Percentiles rank a stretch among this genome's conserved stretches.
Evolutionary conservation across 768 basidiomycete species (phyloP).

Genomic region (Hygrocybe coccinea): DNA sequence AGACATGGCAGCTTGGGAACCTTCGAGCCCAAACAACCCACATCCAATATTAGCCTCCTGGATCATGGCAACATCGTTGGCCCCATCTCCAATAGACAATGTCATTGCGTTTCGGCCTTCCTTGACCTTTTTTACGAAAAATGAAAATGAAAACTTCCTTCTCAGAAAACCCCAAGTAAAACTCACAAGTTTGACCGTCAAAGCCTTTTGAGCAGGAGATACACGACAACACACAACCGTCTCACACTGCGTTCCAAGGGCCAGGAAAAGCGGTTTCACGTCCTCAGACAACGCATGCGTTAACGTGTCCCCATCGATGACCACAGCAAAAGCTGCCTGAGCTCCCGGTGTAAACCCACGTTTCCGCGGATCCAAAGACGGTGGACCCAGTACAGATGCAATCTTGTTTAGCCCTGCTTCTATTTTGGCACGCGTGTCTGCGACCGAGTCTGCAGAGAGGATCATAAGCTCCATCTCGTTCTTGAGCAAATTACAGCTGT

Average conservation of each 20-base stretch:
- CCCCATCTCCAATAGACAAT: conserved; percentile 92
- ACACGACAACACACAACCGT: conserved; percentile 98
- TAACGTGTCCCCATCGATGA: conserved; percentile 94
- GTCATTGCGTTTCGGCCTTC: conserved; percentile 96
- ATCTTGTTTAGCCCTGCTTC: conserved; percentile 95
- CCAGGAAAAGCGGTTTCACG: conserved; percentile 83
- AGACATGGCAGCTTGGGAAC: conserved; percentile 98
- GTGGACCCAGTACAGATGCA: conserved; percentile 77
- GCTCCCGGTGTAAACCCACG: conserved; percentile 65
- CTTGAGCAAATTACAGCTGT: conserved; percentile 92
- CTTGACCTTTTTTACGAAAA: conserved; percentile 60
- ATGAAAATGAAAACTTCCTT: conserved; percentile 1
- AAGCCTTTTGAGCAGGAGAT: conserved; percentile 95
- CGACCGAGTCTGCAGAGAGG: conserved; percentile 74
- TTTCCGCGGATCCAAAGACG: conserved; percentile 51
- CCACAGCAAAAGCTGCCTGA: conserved; percentile 81
- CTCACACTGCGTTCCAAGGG: conserved; percentile 91
- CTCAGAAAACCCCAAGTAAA: neutral
- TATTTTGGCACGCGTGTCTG: conserved; percentile 76
- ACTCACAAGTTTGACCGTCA: conserved; percentile 85
- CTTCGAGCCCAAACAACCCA: conserved; percentile 89
- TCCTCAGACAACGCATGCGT: conserved; percentile 71
- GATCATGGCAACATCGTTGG: conserved; percentile 99
- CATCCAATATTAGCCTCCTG: conserved; percentile 99
- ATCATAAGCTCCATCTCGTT: conserved; percentile 97